These are phyloP conservation scores for Fonsecaea multimorphosa DNA, from an alignment of 2,329 filamentous ascomycete species.

Conservation along the genomic window DNA sequence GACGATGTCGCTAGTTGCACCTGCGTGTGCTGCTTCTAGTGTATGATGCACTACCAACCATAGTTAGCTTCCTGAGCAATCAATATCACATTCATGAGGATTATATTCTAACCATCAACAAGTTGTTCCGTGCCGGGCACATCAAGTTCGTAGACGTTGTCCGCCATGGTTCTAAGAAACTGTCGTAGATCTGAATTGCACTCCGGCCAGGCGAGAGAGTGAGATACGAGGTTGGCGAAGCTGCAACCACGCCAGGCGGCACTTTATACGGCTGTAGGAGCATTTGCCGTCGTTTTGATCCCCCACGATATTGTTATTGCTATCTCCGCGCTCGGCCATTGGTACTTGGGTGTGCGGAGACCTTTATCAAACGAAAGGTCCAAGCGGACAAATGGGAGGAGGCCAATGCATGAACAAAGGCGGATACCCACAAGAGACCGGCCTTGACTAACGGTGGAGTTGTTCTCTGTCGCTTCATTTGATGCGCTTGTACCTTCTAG, in stretches of 20 bases:
- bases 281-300: constrained; percentile 1
- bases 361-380: constrained; percentile 13
- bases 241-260: neutral
- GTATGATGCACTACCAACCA: constrained; percentile 26
- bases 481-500: constrained; percentile 1
- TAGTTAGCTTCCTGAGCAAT: neutral
- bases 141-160: constrained; percentile 33
- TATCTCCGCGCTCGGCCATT: neutral
- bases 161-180: constrained; percentile 7
- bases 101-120: constrained; percentile 41
- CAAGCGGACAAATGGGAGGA: constrained; percentile 18
- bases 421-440: neutral
- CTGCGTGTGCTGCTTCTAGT: constrained; percentile 39
- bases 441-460: neutral
- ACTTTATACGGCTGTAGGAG: neutral
- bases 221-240: neutral
- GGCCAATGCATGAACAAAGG: neutral
- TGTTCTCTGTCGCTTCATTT: neutral
- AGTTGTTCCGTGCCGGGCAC: constrained; percentile 47
- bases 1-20: constrained; percentile 42
- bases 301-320: neutral
- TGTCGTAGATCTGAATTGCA: neutral
- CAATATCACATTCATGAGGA: neutral
- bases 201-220: neutral
- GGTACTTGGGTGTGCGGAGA: neutral